These are phyloP conservation scores for Wickerhamiella azymoides DNA, from an alignment of 805 yeast genomes.

Conservation along the genomic window DNA sequence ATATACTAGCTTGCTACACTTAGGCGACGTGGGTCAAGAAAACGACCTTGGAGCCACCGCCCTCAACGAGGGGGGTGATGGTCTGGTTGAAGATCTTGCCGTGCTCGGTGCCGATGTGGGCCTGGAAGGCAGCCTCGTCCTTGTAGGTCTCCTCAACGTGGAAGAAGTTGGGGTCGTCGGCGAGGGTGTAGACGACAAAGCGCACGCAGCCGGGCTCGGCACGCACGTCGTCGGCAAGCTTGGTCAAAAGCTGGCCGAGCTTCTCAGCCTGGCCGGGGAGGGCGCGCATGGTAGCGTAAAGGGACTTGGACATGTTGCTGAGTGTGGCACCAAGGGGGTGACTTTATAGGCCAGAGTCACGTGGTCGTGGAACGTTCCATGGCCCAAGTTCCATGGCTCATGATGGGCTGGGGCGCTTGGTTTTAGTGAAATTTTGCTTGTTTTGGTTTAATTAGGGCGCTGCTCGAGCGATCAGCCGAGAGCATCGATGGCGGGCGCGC, in stretches of 20 bases:
- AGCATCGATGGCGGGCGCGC: too few relatives aligned
- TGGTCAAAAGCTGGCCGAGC: conserved; percentile 14
- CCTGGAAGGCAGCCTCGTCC: conserved; percentile 21
- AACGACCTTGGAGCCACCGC: conserved; percentile 16
- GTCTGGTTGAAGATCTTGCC: conserved; percentile 19
- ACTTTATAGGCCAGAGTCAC: not conserved
- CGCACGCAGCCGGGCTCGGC: conserved; percentile 20
- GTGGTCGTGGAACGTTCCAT: not conserved
- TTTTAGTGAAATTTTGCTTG: too few relatives aligned
- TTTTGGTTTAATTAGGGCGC: too few relatives aligned
- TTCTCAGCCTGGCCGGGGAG: conserved; percentile 17
- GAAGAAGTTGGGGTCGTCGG: conserved; percentile 14
- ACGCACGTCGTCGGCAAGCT: conserved; percentile 18
- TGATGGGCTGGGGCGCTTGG: too few relatives aligned
- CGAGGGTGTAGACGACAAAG: conserved; percentile 20
- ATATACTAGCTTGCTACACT: not conserved
- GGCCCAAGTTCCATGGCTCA: too few relatives aligned
- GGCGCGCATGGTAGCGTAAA: conserved; percentile 19
- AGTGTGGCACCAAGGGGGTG: not conserved
- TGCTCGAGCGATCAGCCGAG: too few relatives aligned
- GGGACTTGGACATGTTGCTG: conserved; percentile 4
- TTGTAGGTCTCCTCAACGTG: conserved; percentile 22
- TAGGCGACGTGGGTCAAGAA: conserved; percentile 15
- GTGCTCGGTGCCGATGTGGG: conserved; percentile 19
- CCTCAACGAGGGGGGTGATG: conserved; percentile 18